Evolutionary conservation across 306 rosid species (phyloP).

Genomic region (Fragaria vesca): DNA sequence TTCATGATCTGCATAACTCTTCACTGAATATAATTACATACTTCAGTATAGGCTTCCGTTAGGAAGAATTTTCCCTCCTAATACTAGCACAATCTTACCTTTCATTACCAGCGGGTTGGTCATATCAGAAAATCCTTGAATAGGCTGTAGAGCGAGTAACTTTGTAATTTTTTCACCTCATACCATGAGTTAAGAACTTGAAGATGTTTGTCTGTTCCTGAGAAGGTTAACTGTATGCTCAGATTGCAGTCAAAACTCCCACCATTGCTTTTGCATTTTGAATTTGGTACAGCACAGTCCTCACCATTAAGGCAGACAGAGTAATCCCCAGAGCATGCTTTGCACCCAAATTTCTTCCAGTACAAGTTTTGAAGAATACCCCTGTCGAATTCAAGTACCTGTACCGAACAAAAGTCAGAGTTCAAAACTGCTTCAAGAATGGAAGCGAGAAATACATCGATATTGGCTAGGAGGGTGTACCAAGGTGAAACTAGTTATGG

Average conservation of each 20-base stretch:
- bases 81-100: neutral
- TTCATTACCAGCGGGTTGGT: neutral
- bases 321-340: conserved; percentile 43
- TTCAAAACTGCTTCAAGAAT: conserved; percentile 3
- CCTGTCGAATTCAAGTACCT: conserved; percentile 74
- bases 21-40: neutral
- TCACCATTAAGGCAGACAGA: conserved; percentile 56
- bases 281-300: conserved; percentile 69
- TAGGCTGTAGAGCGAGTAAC: conserved; percentile 56
- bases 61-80: neutral
- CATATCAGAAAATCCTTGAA: conserved; percentile 43
- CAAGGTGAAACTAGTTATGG: conserved; percentile 78
- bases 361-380: conserved; percentile 75
- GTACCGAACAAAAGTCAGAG: conserved; percentile 13
- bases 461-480: conserved; percentile 33
- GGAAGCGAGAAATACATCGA: neutral
- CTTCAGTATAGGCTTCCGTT: neutral
- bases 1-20: neutral
- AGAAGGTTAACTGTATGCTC: conserved; percentile 70
- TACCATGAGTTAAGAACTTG: conserved; percentile 82
- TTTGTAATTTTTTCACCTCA: conserved; percentile 60
- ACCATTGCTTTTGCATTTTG: conserved; percentile 52
- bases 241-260: conserved; percentile 52
- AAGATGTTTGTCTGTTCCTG: conserved; percentile 86
- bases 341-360: conserved; percentile 84